These are phyloP conservation scores for Effrenium voratum DNA, from an alignment of 73 alveolate species.

Conservation along the genomic window DNA sequence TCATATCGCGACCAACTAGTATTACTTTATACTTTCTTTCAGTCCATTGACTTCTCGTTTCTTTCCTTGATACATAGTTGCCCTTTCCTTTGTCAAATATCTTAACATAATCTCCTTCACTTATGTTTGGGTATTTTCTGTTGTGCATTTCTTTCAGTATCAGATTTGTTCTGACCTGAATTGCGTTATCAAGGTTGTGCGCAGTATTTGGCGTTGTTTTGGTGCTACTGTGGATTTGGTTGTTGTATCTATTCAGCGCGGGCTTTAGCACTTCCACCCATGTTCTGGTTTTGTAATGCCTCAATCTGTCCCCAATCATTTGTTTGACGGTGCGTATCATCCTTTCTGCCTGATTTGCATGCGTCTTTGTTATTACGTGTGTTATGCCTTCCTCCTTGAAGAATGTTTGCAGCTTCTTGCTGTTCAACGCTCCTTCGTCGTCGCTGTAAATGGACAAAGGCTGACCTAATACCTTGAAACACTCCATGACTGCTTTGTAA, in stretches of 20 bases:
- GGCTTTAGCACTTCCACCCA: constrained; percentile 35
- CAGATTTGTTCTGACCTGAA: constrained; percentile 31
- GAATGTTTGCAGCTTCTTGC: not conserved
- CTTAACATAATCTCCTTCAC: constrained; percentile 32
- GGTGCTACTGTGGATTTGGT: not conserved
- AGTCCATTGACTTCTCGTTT: constrained; percentile 28
- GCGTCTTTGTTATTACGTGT: constrained; percentile 37
- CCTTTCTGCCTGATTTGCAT: constrained; percentile 25
- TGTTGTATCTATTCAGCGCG: not conserved
- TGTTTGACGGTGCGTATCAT: not conserved
- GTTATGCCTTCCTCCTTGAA: not conserved
- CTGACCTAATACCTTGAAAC: constrained; percentile 31
- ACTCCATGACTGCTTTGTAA: constrained; percentile 12
- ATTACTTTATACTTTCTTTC: constrained; percentile 27
- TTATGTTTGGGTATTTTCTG: constrained; percentile 46
- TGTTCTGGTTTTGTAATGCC: not conserved
- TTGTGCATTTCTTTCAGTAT: constrained; percentile 38
- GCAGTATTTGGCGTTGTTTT: constrained; percentile 39
- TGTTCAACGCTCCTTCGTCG: not conserved
- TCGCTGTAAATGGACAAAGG: not conserved
- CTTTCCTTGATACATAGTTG: constrained; percentile 20
- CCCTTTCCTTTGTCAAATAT: constrained; percentile 8
- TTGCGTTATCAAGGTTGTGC: constrained; percentile 36
- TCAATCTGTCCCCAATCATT: not conserved
- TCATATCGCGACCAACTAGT: constrained; percentile 42